Evolutionary conservation across 176 grass and related monocot genomes (phyloP).

Genomic region (Aegilops sharonensis): DNA sequence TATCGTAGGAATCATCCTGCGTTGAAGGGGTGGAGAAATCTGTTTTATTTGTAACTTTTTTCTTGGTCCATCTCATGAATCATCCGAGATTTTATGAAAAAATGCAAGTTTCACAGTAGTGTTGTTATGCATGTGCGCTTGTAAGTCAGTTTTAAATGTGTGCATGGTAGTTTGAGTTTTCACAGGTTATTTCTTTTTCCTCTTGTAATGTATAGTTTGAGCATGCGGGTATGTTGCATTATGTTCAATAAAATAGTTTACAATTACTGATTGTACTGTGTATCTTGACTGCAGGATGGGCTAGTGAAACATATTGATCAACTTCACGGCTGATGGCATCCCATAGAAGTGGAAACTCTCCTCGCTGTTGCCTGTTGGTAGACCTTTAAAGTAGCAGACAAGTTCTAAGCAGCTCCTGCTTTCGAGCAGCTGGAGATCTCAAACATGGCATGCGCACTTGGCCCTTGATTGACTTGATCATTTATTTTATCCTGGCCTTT

Average conservation of each 20-base stretch:
- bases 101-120: neutral
- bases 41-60: neutral
- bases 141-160: neutral
- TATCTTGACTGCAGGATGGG: constrained; percentile 42
- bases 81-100: neutral
- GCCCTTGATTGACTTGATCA: neutral
- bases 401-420: neutral
- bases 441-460: neutral
- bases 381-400: neutral
- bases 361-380: neutral
- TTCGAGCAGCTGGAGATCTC: neutral
- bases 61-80: constrained; percentile 9
- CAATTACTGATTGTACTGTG: neutral
- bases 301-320: constrained; percentile 23
- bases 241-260: neutral
- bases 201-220: neutral
- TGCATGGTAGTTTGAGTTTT: neutral
- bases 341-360: neutral
- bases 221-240: neutral
- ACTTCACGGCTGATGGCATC: neutral
- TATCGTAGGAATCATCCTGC: neutral
- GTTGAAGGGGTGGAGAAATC: neutral
- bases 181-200: neutral
- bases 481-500: neutral
- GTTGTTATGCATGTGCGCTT: neutral